Evolutionary conservation across 129 eudicot species (phyloP), one percentile per base, ranked within the genome.

Genomic region (Lactuca saligna): DNA sequence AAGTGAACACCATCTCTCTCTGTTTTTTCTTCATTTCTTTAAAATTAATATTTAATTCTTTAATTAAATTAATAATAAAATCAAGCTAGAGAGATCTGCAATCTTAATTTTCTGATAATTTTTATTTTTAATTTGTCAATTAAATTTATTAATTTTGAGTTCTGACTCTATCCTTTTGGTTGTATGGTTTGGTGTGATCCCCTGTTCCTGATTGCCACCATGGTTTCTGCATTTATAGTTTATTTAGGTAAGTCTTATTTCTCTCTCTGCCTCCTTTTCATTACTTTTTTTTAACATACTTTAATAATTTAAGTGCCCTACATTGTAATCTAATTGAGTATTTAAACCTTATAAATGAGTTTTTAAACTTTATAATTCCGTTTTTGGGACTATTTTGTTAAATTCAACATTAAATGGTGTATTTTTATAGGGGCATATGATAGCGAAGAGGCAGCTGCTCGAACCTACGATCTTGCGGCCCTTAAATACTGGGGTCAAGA

Each of bases 381-480:
- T 17, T 65, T 74, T 13, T n/a, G 46, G 29, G 15, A 55, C 48
- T 54, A 75, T 65, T 61, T 61, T 42, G n/a, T 17, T 46, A 57
- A 62, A 37, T 39, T 35, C 1, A 75, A 17, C 67, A 48, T 75
- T 49, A 31, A 49, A 46, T 37, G 55, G 32, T 16, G 54, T 58
- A 3, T 66, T 57, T 57, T 53, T 85, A 57, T 54, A 90, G 99
- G 99, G 48, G 99, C 97, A 0, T 94, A 90, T 62, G 96, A 85
- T 54, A 80, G 82, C 39, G 99, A 94, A 64, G 97, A 82, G 48
- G 88, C 82, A 55, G 99, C 99, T 11, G 99, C 96, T 54, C 93
- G 82, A n/a, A 87, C 96, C 51, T 94, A 87, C 32, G 99, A 94
- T 82, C 89, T 94, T 60, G 99, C 99, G n/a, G 99, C 99, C 50